Evolutionary conservation across 2,329 filamentous ascomycete species (phyloP), one percentile per base, ranked within the genome.

Genomic region (Venturia oleaginea): DNA sequence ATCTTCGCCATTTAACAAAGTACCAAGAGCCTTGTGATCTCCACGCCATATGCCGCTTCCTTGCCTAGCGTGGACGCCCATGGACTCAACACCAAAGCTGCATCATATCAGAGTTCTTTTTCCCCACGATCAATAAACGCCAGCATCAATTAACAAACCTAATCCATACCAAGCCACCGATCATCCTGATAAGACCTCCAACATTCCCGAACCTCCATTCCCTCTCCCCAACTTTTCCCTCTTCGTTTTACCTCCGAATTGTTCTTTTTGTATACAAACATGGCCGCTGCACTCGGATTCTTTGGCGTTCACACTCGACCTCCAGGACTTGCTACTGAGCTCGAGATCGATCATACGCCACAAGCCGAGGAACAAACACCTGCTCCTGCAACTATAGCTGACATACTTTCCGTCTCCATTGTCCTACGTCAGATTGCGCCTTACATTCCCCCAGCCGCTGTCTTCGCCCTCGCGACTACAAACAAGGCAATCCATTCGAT

Each of bases 401-500:
- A 89, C 70, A 78, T 95, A 19, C 80, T 97, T 54, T 85, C 85
- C 67, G 96, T 95, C 75, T 85, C 85, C 64, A 81, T 97, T 62
- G 80, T 97, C 63, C 83, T 96, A 51, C 84, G 86, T 68, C 87
- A 92, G 68, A 89, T 86, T 55, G 80, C 88, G 17, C 90, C 92
- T 0, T 89, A 95, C 73, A 81, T 97, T 0, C 83, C 90, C 2
- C 77, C 87, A n/a, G 80, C 85, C 11, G 83, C 86, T 59, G 79
- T 92, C 37, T 79, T 92, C 42, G 83, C 84, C 60, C 81, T 97
- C 22, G 84, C 87, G 2, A 83, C 86, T 34, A 86, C 90, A 15
- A 91, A 83, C 70, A 87, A 83, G 67, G 73, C 81, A 38, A 82
- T 92, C 70, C 78, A 81, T 51, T 27, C 40, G 17, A 19, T 54